Evolutionary conservation across 345 rosid species (phyloP), one percentile per base, ranked within the genome.

Genomic region (Pistacia vera): DNA sequence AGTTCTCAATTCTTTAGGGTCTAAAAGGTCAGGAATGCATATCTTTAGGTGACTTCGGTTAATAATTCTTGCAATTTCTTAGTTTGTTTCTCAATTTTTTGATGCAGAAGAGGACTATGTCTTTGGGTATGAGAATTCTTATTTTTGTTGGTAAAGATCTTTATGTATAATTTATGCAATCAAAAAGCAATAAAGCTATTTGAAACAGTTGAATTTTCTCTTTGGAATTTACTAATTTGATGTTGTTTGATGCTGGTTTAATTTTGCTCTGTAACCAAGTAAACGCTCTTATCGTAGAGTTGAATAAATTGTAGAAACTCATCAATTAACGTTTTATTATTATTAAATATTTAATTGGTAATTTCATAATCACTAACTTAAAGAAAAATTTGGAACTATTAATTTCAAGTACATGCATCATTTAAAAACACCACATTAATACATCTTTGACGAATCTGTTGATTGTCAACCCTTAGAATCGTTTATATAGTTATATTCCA

Each of bases 71-170:
- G 68, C 35, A 57, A 75, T 75, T 75, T 74, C 68, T 69, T 66
- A 80, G 52, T 30, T 30, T 62, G 72, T 62, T 36, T 38, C 60
- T 56, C 70, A 65, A 55, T 51, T 77, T 81, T 77, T 79, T 81
- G 12, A n/a, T 48, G n/a, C 48, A 63, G 66, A 69, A 52, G n/a
- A 60, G 72, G 59, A 66, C 74, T 52, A 17, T 54, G 59, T 64
- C 18, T 74, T 62, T 72, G 78, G 70, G n/a, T 63, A 70, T 64
- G 73, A 77, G 64, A 48, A 78, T 77, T 74, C 75, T 82, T 81
- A 60, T 48, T 72, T 71, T 73, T 77, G 68, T 68, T 76, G 66
- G 54, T 41, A 38, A 59, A 83, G 79, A 71, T 55, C 22, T 78
- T 83, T 22, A 12, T 60, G 83, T 75, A 79, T 70, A 70, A 48